Evolutionary conservation across 345 rosid species (phyloP).

Genomic region (Camelina neglecta): DNA sequence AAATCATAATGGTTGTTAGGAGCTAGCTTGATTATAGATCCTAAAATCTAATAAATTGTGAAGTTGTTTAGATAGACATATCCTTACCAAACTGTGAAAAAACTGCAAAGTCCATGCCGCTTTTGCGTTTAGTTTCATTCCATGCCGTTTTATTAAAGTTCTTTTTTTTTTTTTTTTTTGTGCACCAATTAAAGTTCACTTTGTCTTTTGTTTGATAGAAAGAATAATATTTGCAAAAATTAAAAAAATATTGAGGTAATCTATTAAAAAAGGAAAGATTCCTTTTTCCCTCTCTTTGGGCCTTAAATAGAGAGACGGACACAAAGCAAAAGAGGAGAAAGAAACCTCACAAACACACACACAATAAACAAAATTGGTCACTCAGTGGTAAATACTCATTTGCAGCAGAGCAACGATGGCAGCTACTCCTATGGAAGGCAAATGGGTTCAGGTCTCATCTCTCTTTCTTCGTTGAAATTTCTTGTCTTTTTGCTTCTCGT

Average conservation of each 20-base stretch:
- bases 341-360: not conserved
- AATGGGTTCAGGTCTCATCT: conserved; percentile 69
- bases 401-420: conserved; percentile 30
- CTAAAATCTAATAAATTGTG: not conserved
- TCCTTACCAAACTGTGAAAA: no score
- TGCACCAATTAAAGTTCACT: not conserved
- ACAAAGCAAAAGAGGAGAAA: not conserved
- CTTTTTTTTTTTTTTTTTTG: no score
- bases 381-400: not conserved
- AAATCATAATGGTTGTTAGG: not conserved
- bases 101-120: conserved; percentile 30
- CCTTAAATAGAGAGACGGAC: conserved; percentile 19
- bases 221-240: no score
- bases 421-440: conserved; percentile 57
- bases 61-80: no score
- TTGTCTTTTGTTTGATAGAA: not conserved
- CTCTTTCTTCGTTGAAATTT: not conserved
- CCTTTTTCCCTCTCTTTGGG: not conserved
- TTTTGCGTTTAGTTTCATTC: not conserved
- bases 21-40: not conserved
- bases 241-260: not conserved
- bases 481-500: not conserved
- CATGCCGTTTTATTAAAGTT: conserved; percentile 15
- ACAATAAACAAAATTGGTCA: not conserved
- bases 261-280: not conserved